phyloP scores from a whole-genome alignment of 2,329 filamentous ascomycete species.

The Elsinoe australis region DNA sequence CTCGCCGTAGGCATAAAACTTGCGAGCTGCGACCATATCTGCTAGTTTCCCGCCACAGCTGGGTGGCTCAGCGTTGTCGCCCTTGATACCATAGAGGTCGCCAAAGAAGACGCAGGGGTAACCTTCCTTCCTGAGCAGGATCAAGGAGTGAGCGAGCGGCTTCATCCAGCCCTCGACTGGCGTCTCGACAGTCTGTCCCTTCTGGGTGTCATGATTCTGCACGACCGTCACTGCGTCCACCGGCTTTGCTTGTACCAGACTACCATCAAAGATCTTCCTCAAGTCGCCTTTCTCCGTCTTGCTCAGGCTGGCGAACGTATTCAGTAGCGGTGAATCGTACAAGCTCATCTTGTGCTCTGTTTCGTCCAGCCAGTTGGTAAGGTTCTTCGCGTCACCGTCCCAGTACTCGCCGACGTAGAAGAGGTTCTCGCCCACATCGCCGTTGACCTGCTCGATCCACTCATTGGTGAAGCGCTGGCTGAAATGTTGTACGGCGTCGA shows the following conservation, averaged over 20 bases:
- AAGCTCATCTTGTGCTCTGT: constrained; percentile 35
- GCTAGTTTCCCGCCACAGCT: constrained; percentile 39
- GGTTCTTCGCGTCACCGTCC: constrained; percentile 49
- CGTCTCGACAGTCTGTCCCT: constrained; percentile 55
- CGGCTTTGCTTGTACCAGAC: constrained; percentile 49
- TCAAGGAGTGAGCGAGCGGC: constrained; percentile 62
- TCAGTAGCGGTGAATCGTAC: constrained; percentile 63
- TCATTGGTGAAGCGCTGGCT: constrained; percentile 55
- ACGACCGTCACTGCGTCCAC: constrained; percentile 59
- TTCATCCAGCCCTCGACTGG: constrained; percentile 61
- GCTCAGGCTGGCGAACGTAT: constrained; percentile 54
- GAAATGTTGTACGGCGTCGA: constrained; percentile 65
- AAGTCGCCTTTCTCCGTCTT: constrained; percentile 35
- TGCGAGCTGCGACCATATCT: constrained; percentile 53
- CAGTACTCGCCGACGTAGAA: constrained; percentile 64
- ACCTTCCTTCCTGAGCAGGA: constrained; percentile 57
- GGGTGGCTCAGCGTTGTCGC: constrained; percentile 45
- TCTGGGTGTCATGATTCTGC: constrained; percentile 63
- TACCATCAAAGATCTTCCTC: constrained; percentile 49
- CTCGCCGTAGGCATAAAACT: constrained; percentile 58
- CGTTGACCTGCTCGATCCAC: constrained; percentile 50
- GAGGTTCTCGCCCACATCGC: constrained; percentile 41
- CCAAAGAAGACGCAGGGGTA: constrained; percentile 64
- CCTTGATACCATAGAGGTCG: constrained; percentile 57
- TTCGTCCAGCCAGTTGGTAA: constrained; percentile 47